Base-by-base conservation (phyloP, 192 early-diverging fungal genomes). In the Anaeromyces robustus region DNA sequence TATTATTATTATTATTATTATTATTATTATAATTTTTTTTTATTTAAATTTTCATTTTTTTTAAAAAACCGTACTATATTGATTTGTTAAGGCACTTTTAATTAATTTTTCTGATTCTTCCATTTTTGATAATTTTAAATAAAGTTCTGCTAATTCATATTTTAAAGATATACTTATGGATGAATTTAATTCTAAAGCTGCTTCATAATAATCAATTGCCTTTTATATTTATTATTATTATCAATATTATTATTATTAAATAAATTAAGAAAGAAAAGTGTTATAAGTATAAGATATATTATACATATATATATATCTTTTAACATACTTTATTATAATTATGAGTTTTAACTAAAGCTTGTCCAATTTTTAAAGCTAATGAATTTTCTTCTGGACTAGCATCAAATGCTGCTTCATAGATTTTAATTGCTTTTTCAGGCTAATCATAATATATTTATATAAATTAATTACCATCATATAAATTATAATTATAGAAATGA, bases 351-450 rank as follows among this genome's bases (percentile, higher is more conserved):
- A 87, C 80, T 28, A 85, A 81, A 29, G 87, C 87, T 77, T 85
- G 85, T 18, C 88, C 89, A 28, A 89, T 84, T 79, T 89, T 90
- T 77, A 83, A 83, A 17, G 83, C 82, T 22, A 90, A 78, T 77
- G 83, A 77, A 16, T 77, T 81, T 30, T 41, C 79, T 77, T 86
- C 84, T 16, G 84, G 86, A 78, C 83, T 87, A 12, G 81, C 43
- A 31, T 89, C 86, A 19, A 88, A 78, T 17, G 87, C 89, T 26
- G 81, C 82, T 79, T 90, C 85, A 78, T 90, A 90, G 19, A 89
- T 83, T n/a, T 82, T 83, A 30, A 90, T 87, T 12, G 89, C 89
- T 78, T 88, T 83, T 68, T 90, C 84, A 26, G 89, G 89, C 84
- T 83, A 79, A 17, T 26, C 9, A 26, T 30, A 37, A 3, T 32